These are phyloP conservation scores for Microthlaspi erraticum DNA, from an alignment of 345 rosid species.

Conservation along the genomic window DNA sequence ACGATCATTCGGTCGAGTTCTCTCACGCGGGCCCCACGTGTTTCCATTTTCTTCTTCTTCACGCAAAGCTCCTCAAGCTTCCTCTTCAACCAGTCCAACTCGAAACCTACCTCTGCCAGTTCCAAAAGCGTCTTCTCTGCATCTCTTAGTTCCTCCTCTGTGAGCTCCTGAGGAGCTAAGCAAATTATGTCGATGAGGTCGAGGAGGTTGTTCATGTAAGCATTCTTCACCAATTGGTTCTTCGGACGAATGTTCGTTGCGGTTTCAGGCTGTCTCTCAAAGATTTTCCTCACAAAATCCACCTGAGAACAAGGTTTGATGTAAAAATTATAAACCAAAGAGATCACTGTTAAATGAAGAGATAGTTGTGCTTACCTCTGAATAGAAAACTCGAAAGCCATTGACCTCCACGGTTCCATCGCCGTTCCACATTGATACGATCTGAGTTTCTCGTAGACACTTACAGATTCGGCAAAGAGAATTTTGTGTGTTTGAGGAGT, in stretches of 20 bases:
- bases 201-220: constrained; percentile 39
- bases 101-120: constrained; percentile 38
- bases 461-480: background rate
- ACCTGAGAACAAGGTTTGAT: constrained; percentile 30
- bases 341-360: background rate
- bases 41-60: constrained; percentile 43
- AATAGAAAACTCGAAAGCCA: constrained; percentile 40
- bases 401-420: constrained; percentile 46
- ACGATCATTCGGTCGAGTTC: constrained; percentile 39
- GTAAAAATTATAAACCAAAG: constrained; percentile 5
- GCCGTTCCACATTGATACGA: constrained; percentile 43
- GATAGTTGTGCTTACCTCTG: constrained; percentile 30
- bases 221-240: constrained; percentile 38
- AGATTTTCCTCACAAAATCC: constrained; percentile 39
- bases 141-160: constrained; percentile 36
- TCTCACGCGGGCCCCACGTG: constrained; percentile 37
- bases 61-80: constrained; percentile 37
- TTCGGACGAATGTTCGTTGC: constrained; percentile 33
- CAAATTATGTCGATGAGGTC: constrained; percentile 39
- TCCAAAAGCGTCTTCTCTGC: constrained; percentile 38
- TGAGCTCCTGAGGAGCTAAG: constrained; percentile 40
- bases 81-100: constrained; percentile 44
- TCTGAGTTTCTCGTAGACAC: background rate
- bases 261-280: constrained; percentile 45
- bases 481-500: constrained; percentile 19